These are phyloP conservation scores for Scheffersomyces amazonensis DNA, from an alignment of 805 yeast species.

Conservation along the genomic window DNA sequence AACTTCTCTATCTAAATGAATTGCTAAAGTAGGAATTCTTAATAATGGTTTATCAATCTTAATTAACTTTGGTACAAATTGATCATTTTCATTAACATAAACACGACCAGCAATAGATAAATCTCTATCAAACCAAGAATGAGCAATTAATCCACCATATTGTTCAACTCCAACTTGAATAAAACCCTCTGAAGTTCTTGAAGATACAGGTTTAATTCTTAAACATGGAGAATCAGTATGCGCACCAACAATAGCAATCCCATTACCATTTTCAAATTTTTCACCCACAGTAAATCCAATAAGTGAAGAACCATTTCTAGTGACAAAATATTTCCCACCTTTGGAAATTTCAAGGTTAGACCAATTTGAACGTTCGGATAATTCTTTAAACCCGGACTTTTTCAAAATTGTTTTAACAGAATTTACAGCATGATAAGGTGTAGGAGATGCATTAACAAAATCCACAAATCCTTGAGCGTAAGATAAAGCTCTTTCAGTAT, in stretches of 20 bases:
- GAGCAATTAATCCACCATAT: constrained; percentile 96
- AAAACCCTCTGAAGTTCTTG: constrained; percentile 67
- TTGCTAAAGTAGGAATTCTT: constrained; percentile 92
- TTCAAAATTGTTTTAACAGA: constrained; percentile 54
- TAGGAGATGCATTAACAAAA: constrained; percentile 81
- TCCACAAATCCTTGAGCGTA: constrained; percentile 63
- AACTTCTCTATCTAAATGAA: constrained; percentile 79
- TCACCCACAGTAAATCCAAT: constrained; percentile 85
- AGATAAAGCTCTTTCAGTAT: constrained; percentile 8
- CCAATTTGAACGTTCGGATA: constrained; percentile 76
- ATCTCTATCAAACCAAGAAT: constrained; percentile 96
- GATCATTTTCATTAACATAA: constrained; percentile 49
- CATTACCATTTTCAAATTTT: constrained; percentile 70
- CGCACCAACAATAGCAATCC: constrained; percentile 88
- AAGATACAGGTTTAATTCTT: constrained; percentile 84
- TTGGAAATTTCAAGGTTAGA: constrained; percentile 43
- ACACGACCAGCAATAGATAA: constrained; percentile 91
- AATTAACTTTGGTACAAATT: constrained; percentile 62
- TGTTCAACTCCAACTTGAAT: constrained; percentile 89
- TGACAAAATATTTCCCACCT: constrained; percentile 75
- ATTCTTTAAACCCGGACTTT: constrained; percentile 66
- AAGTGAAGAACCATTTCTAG: constrained; percentile 85
- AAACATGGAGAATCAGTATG: constrained; percentile 94
- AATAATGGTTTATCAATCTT: constrained; percentile 81
- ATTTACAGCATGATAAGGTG: constrained; percentile 91